Base-by-base conservation (phyloP, 2,329 filamentous ascomycete species). In the Davidsoniella virescens region DNA sequence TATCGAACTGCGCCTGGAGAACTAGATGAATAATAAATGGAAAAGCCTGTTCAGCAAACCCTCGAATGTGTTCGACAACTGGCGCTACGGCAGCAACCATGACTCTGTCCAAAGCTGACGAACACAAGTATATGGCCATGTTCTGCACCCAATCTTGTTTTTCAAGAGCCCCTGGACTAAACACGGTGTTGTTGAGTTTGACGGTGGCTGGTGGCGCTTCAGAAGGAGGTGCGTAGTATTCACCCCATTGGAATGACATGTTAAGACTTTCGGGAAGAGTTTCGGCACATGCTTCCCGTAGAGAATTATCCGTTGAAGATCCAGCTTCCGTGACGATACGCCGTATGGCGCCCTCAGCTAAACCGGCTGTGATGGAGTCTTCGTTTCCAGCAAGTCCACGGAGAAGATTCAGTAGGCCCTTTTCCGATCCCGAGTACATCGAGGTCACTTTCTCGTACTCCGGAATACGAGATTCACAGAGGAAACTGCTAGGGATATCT, bases 21-120 rank as follows among this genome's bases (percentile, higher is more conserved):
- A 87, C 78, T 40, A 94, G 69, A 63, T 98, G 93, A 2, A 94
- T 68, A 49, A 96, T 75, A 56, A 85, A 93, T 0, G 88, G 87
- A 46, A 96, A 81, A 0, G 86, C 70, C 40, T 79, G 74, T 54
- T 80, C 74, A 0, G 87, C 82, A 59, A 95, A 79, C 0, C 76
- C 75, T 39, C 76, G 71, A 23, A 90, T 76, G 10, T 72, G 70
- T 10, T 68, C 63, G 4, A 95, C 67, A 38, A 92, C 72, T 4
- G 76, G 75, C 1, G 75, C 69, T 20, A 96, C 64, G 2, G 82
- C 75, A 9, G 74, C 74, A 39, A 95, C 69, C 2, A 94, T 69
- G 12, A 82, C 75, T 53, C 40, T 49, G n/a, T 50, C 29, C 16
- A 48, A 36, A 25, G 50, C 47, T 10, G 42, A 47, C 14, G 43